Conservation (phyloP, 2,329 filamentous ascomycete genomes). For the Talaromyces funiculosus region DNA sequence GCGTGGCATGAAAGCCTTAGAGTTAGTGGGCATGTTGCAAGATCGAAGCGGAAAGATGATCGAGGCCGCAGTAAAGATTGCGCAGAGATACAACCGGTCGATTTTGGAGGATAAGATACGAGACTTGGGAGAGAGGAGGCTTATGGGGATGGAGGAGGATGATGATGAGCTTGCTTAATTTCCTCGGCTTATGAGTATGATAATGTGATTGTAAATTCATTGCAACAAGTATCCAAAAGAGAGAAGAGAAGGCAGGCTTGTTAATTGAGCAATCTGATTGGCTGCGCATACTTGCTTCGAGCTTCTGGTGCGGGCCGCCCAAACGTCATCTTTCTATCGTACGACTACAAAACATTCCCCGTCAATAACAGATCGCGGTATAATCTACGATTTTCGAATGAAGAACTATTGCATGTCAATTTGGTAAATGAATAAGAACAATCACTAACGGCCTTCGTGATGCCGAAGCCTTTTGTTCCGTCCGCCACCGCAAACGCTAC, state of each 20-base stretch:
- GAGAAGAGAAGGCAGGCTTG: background rate
- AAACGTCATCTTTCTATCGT: background rate
- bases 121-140: constrained; percentile 68
- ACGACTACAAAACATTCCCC: background rate
- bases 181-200: background rate
- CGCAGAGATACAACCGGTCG: constrained; percentile 71
- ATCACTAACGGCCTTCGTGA: constrained; percentile 16
- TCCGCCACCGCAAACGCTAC: constrained; percentile 2
- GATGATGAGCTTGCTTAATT: constrained; percentile 37
- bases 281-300: background rate
- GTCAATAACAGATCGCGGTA: too few species aligned
- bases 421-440: background rate
- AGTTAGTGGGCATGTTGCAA: constrained; percentile 79
- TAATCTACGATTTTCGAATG: too few species aligned
- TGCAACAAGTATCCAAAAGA: background rate
- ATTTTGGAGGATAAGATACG: constrained; percentile 87
- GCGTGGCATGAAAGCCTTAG: constrained; percentile 86
- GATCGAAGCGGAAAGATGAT: constrained; percentile 84
- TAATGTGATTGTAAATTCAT: background rate
- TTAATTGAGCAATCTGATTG: constrained; percentile 1
- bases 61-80: constrained; percentile 84
- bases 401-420: background rate
- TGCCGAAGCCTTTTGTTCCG: constrained; percentile 23
- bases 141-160: constrained; percentile 57
- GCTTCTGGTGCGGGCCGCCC: background rate